Conservation (phyloP, 2,329 filamentous ascomycete genomes). For the Beauveria australis region DNA sequence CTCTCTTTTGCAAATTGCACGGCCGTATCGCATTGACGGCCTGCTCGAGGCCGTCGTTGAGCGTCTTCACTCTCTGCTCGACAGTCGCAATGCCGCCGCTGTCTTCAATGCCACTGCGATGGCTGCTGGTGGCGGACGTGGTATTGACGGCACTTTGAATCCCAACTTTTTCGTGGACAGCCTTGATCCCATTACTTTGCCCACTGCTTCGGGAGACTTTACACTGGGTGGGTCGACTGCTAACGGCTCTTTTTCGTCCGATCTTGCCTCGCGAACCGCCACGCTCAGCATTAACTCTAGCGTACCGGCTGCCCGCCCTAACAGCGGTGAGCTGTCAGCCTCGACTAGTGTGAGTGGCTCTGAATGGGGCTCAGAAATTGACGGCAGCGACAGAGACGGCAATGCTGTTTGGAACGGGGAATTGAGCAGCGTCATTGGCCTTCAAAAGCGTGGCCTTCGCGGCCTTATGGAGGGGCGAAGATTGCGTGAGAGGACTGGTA, state of each 20-base stretch:
- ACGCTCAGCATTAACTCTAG: slow-evolving; percentile 42
- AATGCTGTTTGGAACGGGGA: slow-evolving; percentile 65
- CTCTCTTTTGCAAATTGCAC: slow-evolving; percentile 84
- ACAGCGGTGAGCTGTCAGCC: slow-evolving; percentile 41
- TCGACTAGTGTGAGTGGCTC: slow-evolving; percentile 44
- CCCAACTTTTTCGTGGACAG: slow-evolving; percentile 53
- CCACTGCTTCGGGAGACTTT: slow-evolving; percentile 26
- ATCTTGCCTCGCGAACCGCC: slow-evolving; percentile 27
- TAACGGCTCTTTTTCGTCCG: slow-evolving; percentile 22
- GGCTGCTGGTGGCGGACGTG: slow-evolving; percentile 87
- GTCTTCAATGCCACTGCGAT: slow-evolving; percentile 98
- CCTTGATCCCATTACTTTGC: slow-evolving; percentile 33
- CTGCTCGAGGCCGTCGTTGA: slow-evolving; percentile 89
- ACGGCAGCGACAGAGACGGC: slow-evolving; percentile 38
- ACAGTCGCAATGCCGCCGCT: slow-evolving; percentile 88
- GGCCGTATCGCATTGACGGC: slow-evolving; percentile 89
- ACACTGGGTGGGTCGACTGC: slow-evolving; percentile 23
- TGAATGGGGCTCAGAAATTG: slow-evolving; percentile 49
- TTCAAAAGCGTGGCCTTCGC: slow-evolving; percentile 87
- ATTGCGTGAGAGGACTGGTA: slow-evolving; percentile 64
- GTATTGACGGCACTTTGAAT: slow-evolving; percentile 60
- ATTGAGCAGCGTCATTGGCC: slow-evolving; percentile 80
- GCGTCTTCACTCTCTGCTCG: slow-evolving; percentile 77
- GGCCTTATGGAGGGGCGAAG: slow-evolving; percentile 91
- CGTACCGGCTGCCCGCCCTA: slow-evolving; percentile 26